Evolutionary conservation across 139 green algal species (phyloP), one percentile per base, ranked within the genome.

Genomic region (Nannochloris sp.): DNA sequence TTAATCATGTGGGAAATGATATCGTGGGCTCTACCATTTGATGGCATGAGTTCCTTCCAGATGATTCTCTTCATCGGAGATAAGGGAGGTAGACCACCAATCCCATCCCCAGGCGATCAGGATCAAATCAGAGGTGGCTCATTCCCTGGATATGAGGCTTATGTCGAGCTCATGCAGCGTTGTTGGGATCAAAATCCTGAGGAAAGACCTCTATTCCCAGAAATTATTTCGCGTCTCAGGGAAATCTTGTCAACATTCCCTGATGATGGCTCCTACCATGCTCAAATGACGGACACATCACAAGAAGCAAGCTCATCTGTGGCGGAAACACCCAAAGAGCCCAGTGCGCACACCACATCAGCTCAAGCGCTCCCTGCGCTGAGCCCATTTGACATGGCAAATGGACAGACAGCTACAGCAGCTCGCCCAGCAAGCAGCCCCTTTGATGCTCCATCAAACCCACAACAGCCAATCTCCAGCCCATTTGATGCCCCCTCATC

Each of bases 11-110:
- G 70, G 79, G 75, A 85, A 79, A 55, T 94, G 72, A 64, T 91
- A 18, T 93, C 88, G 15, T 95, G 85, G 88, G 69, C 86, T 62
- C 74, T 90, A 67, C 88, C 88, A 10, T 95, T 84, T 59, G 57
- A 74, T 15, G 49, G 72, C 12, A 57, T 61, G 16, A 65, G 40
- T 5, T 68, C 68, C 9, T 84, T 72, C 62, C 79, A 86, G 61
- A 79, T 81, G 15, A 62, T 72, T 9, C 19, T 70, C 36, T 19
- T 40, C 2, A 34, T 78, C 3, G 60, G 69, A 25, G 63, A 74
- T 36, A 59, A 60, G 15, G 43, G 23, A 9, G n/a, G 49, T 49
- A 59, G 70, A 5, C 64, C 70, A 9, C n/a, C 34, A 8, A 31
- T 72, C 2, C 49, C 57, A 9, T 23, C 44, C 34, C 6, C 36